These are phyloP conservation scores for Kurtzmaniella fragi DNA, from an alignment of 805 yeast genomes.

Conservation along the genomic window DNA sequence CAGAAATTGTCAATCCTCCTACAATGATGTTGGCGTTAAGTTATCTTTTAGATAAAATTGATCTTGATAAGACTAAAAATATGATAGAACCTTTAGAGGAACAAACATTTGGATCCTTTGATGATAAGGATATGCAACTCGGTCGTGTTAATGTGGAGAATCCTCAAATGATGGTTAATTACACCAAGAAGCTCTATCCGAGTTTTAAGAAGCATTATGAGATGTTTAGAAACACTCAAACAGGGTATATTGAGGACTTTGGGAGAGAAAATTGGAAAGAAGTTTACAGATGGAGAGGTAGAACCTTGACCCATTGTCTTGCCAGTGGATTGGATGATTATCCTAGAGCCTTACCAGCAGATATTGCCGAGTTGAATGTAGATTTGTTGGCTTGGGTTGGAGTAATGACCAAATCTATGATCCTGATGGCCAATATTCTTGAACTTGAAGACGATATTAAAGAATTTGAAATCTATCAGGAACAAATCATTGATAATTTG, in stretches of 20 bases:
- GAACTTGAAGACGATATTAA: constrained; percentile 54
- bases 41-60: constrained; percentile 38
- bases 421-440: constrained; percentile 60
- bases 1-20: constrained; percentile 92
- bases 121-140: constrained; percentile 14
- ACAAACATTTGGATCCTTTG: constrained; percentile 10
- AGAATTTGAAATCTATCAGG: constrained; percentile 49
- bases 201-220: constrained; percentile 70
- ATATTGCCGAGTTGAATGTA: constrained; percentile 83
- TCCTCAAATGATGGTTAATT: constrained; percentile 54
- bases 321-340: constrained; percentile 96
- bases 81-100: constrained; percentile 6
- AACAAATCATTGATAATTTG: constrained; percentile 56
- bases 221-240: constrained; percentile 80
- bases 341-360: constrained; percentile 79
- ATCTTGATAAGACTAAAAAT: constrained; percentile 24
- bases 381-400: constrained; percentile 93
- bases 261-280: constrained; percentile 52
- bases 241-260: constrained; percentile 68
- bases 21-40: constrained; percentile 75
- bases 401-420: constrained; percentile 81
- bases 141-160: constrained; percentile 52
- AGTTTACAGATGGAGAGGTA: constrained; percentile 90
- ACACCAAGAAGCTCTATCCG: constrained; percentile 69
- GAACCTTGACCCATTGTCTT: constrained; percentile 77